Evolutionary conservation across 2,329 filamentous ascomycete species (phyloP).

Genomic region (Curvularia hawaiiensis): DNA sequence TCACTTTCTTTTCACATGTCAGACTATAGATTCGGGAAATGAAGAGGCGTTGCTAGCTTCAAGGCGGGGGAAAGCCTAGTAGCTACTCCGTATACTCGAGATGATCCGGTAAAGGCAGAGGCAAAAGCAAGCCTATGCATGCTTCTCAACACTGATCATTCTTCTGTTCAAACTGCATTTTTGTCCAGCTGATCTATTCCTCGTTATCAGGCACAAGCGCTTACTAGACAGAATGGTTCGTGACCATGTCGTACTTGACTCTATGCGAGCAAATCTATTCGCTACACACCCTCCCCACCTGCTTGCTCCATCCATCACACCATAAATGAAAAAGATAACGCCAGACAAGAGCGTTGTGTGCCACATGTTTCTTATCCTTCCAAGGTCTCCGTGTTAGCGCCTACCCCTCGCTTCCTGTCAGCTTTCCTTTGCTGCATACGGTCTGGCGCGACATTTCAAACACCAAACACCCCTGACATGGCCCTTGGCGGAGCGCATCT

Average conservation of each 20-base stretch:
- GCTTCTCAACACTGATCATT: neutral
- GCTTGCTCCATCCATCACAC: neutral
- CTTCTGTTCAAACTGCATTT: neutral
- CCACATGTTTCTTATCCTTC: neutral
- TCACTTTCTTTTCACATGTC: neutral
- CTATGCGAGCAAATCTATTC: neutral
- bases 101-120: neutral
- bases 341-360: neutral
- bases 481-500: neutral
- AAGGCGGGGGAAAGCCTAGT: neutral
- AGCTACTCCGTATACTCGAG: neutral
- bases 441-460: slow-evolving; percentile 9
- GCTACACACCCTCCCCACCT: neutral
- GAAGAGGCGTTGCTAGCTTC: slow-evolving; percentile 4
- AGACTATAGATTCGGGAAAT: neutral
- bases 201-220: neutral
- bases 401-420: neutral
- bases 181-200: neutral
- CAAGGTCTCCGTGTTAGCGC: neutral
- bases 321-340: neutral
- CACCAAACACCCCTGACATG: slow-evolving; percentile 6
- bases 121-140: neutral
- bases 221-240: neutral
- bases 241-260: neutral
- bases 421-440: slow-evolving; percentile 2